phyloP scores from a whole-genome alignment of 1,284 basidiomycete genomes.

The Cutaneotrichosporon sp. region DNA sequence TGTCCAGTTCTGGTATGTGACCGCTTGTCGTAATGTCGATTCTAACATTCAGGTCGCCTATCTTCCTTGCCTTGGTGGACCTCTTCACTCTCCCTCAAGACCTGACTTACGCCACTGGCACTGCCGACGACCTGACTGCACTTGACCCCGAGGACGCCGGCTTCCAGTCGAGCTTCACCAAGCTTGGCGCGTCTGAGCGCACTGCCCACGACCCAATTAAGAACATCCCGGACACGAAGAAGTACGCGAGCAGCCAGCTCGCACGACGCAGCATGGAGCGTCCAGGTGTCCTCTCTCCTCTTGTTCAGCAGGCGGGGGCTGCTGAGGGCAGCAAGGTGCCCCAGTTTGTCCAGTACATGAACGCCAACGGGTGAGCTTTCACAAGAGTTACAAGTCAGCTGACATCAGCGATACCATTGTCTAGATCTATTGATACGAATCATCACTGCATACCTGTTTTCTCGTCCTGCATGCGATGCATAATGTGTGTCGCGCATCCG shows the following conservation, averaged over 20 bases:
- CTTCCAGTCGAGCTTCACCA: slow-evolving; percentile 91
- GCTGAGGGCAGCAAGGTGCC: slow-evolving; percentile 33
- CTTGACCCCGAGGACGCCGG: slow-evolving; percentile 86
- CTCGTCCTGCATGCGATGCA: slow-evolving; percentile 16
- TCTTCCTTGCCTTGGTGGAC: slow-evolving; percentile 71
- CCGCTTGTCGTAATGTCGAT: background rate
- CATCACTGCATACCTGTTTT: slow-evolving; percentile 9
- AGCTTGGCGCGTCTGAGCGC: slow-evolving; percentile 72
- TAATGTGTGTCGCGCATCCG: slow-evolving; percentile 2
- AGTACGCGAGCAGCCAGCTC: slow-evolving; percentile 50
- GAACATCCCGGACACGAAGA: slow-evolving; percentile 52
- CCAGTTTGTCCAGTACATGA: slow-evolving; percentile 49
- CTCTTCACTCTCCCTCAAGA: slow-evolving; percentile 74
- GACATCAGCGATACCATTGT: slow-evolving; percentile 14
- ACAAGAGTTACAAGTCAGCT: background rate
- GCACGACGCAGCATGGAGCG: slow-evolving; percentile 40
- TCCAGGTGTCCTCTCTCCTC: slow-evolving; percentile 49
- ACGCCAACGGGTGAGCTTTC: slow-evolving; percentile 35
- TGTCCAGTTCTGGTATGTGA: slow-evolving; percentile 62
- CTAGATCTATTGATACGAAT: slow-evolving; percentile 8
- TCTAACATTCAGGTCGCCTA: slow-evolving; percentile 47
- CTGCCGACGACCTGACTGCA: slow-evolving; percentile 58
- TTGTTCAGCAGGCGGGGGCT: slow-evolving; percentile 44
- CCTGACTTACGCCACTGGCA: slow-evolving; percentile 56
- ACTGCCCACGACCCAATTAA: slow-evolving; percentile 52